Evolutionary conservation across 345 rosid species (phyloP).

Genomic region (Capsella bursapastoris): DNA sequence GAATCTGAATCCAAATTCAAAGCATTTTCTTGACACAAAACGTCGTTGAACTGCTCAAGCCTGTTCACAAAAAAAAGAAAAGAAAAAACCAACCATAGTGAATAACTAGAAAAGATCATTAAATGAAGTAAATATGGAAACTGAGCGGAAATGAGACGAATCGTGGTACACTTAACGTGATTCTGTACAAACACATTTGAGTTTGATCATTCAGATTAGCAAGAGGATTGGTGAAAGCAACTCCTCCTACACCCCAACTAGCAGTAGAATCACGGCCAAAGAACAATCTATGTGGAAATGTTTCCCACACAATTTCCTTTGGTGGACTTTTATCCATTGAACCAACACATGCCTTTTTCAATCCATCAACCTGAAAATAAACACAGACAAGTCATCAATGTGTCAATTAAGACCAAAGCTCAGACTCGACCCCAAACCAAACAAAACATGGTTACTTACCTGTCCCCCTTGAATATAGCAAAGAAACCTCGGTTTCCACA

Average conservation of each 20-base stretch:
- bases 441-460: conserved; percentile 48
- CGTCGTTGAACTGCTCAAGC: conserved; percentile 94
- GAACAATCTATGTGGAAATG: conserved; percentile 71
- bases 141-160: conserved; percentile 8
- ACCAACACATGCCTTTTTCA: conserved; percentile 72
- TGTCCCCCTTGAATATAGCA: conserved; percentile 90
- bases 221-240: conserved; percentile 78
- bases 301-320: conserved; percentile 73
- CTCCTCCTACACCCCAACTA: conserved; percentile 89
- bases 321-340: conserved; percentile 75
- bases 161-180: conserved; percentile 60
- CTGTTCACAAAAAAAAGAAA: conserved; percentile 48
- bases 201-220: conserved; percentile 51
- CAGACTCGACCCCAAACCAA: background rate
- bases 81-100: background rate
- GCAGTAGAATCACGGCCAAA: conserved; percentile 68
- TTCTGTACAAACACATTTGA: conserved; percentile 69
- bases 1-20: conserved; percentile 44
- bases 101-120: conserved; percentile 16
- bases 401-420: conserved; percentile 3
- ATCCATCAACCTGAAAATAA: conserved; percentile 64
- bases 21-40: conserved; percentile 72
- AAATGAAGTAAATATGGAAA: conserved; percentile 1
- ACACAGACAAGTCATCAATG: background rate
- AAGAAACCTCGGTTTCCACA: conserved; percentile 81